Percentiles rank a stretch among this genome's conserved stretches.
These are phyloP conservation scores for Macrolepiota fuliginosa DNA, from an alignment of 768 basidiomycete species.

Conservation along the genomic window DNA sequence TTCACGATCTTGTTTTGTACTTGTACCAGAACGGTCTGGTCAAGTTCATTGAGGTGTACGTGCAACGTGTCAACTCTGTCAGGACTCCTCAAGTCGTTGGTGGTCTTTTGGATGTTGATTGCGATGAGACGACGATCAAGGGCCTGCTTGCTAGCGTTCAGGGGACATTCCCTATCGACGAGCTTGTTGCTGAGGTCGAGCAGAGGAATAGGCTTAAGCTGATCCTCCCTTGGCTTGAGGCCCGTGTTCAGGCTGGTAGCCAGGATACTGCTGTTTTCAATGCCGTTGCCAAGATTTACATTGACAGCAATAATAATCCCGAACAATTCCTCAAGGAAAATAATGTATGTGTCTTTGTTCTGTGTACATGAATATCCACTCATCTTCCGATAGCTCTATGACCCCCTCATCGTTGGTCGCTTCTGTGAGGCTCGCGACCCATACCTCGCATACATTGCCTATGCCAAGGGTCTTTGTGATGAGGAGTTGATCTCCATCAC, in stretches of 20 bases:
- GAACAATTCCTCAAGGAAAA: conserved; percentile 98
- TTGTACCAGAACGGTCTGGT: conserved; percentile 96
- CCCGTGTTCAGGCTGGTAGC: conserved; percentile 88
- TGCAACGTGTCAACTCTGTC: conserved; percentile 96
- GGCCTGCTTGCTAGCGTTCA: conserved; percentile 90
- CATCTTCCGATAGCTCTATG: conserved; percentile 67
- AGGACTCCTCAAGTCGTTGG: conserved; percentile 97
- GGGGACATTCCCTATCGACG: conserved; percentile 97
- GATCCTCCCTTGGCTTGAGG: conserved; percentile 96
- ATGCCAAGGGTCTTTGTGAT: conserved; percentile 98
- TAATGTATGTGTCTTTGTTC: conserved; percentile 58
- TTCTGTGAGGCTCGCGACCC: conserved; percentile 99
- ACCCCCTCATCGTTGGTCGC: conserved; percentile 95
- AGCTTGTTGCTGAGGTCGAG: conserved; percentile 96
- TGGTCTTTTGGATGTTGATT: conserved; percentile 95
- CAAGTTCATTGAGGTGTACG: conserved; percentile 99
- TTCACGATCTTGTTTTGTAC: conserved; percentile 97
- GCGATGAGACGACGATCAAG: conserved; percentile 96
- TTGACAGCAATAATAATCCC: conserved; percentile 98
- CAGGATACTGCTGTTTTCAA: conserved; percentile 96
- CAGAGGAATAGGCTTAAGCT: conserved; percentile 94
- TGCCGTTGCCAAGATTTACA: conserved; percentile 97
- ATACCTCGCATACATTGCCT: conserved; percentile 97
- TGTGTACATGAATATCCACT: conserved; percentile 7
- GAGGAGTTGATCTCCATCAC: conserved; percentile 96